A percentile compares a stretch with the other conserved stretches of the same genome.
phyloP scores from a whole-genome alignment of 116 monocot genomes.

The Iris pallida region DNA sequence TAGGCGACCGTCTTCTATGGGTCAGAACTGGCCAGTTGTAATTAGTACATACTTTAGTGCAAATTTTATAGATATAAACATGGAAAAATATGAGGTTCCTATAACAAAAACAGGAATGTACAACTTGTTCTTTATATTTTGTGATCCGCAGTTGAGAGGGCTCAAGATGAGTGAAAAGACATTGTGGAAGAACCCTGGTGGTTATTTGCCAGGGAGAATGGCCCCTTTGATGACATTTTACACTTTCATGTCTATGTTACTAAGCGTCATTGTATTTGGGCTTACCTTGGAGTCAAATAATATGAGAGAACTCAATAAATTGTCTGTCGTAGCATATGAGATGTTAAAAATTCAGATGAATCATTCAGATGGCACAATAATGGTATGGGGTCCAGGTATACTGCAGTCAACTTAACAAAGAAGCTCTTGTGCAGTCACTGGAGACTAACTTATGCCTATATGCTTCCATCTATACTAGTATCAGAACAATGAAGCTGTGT shows the following conservation, averaged over 20 bases:
- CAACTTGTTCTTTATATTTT: slow-evolving; percentile 89
- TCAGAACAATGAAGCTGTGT: no score
- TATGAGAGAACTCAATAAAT: no score
- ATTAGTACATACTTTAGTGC: slow-evolving; percentile 67
- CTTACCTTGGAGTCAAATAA: no score
- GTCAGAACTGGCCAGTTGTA: slow-evolving; percentile 67
- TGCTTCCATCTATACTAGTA: no score
- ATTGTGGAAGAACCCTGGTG: slow-evolving; percentile 84
- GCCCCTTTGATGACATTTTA: slow-evolving; percentile 86
- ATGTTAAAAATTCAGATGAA: no score
- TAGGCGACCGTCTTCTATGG: slow-evolving; percentile 61
- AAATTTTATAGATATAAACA: slow-evolving; percentile 33
- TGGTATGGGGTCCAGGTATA: no score
- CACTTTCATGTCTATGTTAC: slow-evolving; percentile 69
- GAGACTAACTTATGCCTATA: no score
- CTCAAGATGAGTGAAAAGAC: slow-evolving; percentile 81
- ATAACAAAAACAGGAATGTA: slow-evolving; percentile 93
- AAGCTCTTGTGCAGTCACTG: no score
- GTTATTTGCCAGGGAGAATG: slow-evolving; percentile 95
- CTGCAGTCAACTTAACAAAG: no score
- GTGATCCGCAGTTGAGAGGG: slow-evolving; percentile 83
- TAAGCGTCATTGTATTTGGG: no score
- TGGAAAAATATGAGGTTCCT: slow-evolving; percentile 43
- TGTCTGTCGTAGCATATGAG: no score
- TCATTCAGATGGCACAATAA: no score